These are phyloP conservation scores for Collybiopsis confluens DNA, from an alignment of 768 basidiomycete species.

Conservation along the genomic window DNA sequence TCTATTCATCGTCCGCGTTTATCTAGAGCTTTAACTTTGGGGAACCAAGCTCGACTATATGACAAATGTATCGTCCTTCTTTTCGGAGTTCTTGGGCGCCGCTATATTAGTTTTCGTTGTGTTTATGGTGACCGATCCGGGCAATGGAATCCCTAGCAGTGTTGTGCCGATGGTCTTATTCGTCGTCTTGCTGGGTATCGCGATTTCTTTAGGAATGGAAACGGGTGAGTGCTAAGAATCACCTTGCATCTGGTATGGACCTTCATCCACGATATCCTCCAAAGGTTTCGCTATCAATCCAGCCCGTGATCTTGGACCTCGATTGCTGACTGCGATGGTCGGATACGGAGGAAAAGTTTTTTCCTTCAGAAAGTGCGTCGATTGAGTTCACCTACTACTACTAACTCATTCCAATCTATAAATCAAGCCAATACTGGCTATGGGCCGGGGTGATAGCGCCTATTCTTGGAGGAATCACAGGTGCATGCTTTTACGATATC, in stretches of 20 bases:
- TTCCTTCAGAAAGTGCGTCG: slow-evolving; percentile 38
- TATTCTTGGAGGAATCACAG: slow-evolving; percentile 56
- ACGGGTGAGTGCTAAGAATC: slow-evolving; percentile 32
- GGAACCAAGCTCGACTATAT: slow-evolving; percentile 31
- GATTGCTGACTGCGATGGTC: slow-evolving; percentile 65
- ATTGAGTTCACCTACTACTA: neutral
- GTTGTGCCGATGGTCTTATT: slow-evolving; percentile 57
- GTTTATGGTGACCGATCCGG: slow-evolving; percentile 48
- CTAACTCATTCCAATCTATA: slow-evolving; percentile 17
- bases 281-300: slow-evolving; percentile 37
- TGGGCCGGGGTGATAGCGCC: slow-evolving; percentile 65
- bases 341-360: slow-evolving; percentile 56
- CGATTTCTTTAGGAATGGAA: slow-evolving; percentile 55
- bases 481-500: slow-evolving; percentile 60
- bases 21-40: no score
- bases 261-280: neutral
- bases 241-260: neutral
- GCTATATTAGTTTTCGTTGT: slow-evolving; percentile 55
- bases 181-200: slow-evolving; percentile 54
- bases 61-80: slow-evolving; percentile 36
- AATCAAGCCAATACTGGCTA: slow-evolving; percentile 74
- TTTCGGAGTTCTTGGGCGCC: slow-evolving; percentile 56
- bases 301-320: slow-evolving; percentile 64
- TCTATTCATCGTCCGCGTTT: neutral
- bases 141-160: slow-evolving; percentile 47